Evolutionary conservation across 805 yeast genomes (phyloP), one percentile per base, ranked within the genome.

Genomic region (Ogataea naganishii): DNA sequence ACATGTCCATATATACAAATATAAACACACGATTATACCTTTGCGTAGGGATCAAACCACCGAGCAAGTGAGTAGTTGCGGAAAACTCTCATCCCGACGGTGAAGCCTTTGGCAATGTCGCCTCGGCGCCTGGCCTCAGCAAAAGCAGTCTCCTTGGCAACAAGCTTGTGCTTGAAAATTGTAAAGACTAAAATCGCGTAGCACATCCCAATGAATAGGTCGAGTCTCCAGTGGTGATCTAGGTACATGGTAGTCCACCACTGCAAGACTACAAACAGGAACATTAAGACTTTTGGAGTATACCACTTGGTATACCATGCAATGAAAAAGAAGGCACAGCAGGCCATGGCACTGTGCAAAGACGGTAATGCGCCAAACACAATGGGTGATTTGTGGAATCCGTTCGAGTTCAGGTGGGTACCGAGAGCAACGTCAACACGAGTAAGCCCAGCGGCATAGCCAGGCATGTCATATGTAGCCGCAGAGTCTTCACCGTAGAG

Each of bases 301-400:
- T 44, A 38, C 59, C 62, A 59, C 15, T 53, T 47, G 3, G 66
- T 41, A 43, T 64, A 61, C 44, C 58, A 57, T 17, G 56, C 40
- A n/a, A 65, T 47, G 35, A 60, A 66, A 33, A 66, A 55, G 36
- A 69, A 66, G 34, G 62, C 62, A 27, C 66, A 44, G 19, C 72
- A 65, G 0, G 82, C 80, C 72, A 75, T 74, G 14, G 83, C 79
- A 3, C 75, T 65, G 46, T 77, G 84, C 27, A 75, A 47, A 1
- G 81, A 78, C 7, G 92, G 79, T 42, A 71, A 62, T 1, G 96
- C 96, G 17, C 80, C 84, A 58, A 79, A 79, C 19, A 75, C 83
- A 27, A 75, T 75, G 4, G 85, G 84, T 6, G 74, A 63, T 42
- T 67, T 65, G 47, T 75, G 81, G 61, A 76, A 77, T 2, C 82